These are phyloP conservation scores for Mucor saturninus DNA, from an alignment of 371 early-diverging fungal genomes.

Conservation along the genomic window DNA sequence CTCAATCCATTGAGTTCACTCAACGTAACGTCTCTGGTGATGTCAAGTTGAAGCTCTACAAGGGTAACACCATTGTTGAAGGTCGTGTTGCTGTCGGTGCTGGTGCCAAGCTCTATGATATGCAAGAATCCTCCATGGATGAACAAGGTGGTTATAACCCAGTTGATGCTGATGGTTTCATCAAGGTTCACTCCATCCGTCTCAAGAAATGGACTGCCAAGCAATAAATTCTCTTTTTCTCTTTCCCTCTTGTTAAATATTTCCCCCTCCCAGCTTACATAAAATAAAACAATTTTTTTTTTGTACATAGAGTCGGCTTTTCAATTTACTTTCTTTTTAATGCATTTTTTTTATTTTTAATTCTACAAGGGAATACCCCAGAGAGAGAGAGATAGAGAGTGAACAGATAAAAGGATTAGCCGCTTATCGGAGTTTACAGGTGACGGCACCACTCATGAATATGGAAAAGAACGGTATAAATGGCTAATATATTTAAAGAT, in stretches of 20 bases:
- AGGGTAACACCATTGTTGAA: slow-evolving; percentile 89
- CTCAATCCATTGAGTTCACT: slow-evolving; percentile 77
- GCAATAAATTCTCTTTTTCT: slow-evolving; percentile 11
- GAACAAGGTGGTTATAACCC: slow-evolving; percentile 95
- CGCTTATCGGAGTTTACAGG: too few relatives aligned
- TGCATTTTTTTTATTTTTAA: too few relatives aligned
- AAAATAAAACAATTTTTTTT: background rate
- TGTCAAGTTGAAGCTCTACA: slow-evolving; percentile 94
- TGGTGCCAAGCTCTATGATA: slow-evolving; percentile 89
- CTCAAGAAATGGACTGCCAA: slow-evolving; percentile 86
- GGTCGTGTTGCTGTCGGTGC: slow-evolving; percentile 80
- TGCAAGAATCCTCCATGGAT: slow-evolving; percentile 95
- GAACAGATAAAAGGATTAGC: too few relatives aligned
- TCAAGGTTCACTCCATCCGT: slow-evolving; percentile 95
- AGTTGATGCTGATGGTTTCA: slow-evolving; percentile 93
- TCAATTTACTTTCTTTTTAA: background rate
- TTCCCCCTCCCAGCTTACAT: background rate
- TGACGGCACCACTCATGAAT: too few relatives aligned
- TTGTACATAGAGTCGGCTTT: slow-evolving; percentile 3
- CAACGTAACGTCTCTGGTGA: slow-evolving; percentile 89
- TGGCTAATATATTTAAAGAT: too few relatives aligned
- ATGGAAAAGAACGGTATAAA: too few relatives aligned
- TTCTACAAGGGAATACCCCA: too few relatives aligned
- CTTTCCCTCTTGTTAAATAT: background rate
- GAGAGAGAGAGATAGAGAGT: too few relatives aligned